These are phyloP conservation scores for Kitagawia praeruptora DNA, from an alignment of 129 eudicot species.

Conservation along the genomic window DNA sequence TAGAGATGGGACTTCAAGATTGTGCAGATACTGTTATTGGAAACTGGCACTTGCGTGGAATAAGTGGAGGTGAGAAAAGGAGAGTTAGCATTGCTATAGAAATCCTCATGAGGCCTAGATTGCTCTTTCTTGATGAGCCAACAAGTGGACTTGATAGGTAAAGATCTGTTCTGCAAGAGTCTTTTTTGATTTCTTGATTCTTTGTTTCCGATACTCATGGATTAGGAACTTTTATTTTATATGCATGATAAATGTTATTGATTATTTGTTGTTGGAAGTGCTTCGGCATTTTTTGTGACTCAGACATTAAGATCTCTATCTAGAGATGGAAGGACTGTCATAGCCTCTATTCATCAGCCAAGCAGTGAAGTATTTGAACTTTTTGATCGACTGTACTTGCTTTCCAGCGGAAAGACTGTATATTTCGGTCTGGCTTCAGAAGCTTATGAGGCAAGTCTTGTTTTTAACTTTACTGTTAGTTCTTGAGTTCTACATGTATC, in stretches of 20 bases:
- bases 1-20: conserved; percentile 98
- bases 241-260: background rate
- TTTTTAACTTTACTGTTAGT: background rate
- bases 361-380: conserved; percentile 98
- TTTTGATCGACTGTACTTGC: conserved; percentile 82
- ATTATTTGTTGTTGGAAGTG: conserved; percentile 36
- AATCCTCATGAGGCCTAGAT: conserved; percentile 85
- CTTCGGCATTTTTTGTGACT: conserved; percentile 93
- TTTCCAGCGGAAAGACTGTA: conserved; percentile 93
- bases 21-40: conserved; percentile 97
- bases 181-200: background rate
- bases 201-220: background rate
- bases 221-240: background rate
- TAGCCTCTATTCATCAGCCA: conserved; percentile 98
- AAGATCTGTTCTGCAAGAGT: background rate
- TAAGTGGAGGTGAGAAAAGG: conserved; percentile 93
- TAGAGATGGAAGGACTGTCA: conserved; percentile 96
- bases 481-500: background rate
- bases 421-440: conserved; percentile 74
- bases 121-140: conserved; percentile 96
- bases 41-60: conserved; percentile 95
- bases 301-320: conserved; percentile 84
- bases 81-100: conserved; percentile 94
- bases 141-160: conserved; percentile 97
- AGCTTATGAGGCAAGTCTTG: conserved; percentile 71